A percentile compares a stretch with the other conserved stretches of the same genome.
Evolutionary conservation across 768 basidiomycete species (phyloP).

Genomic region (Suillus clintonianus): DNA sequence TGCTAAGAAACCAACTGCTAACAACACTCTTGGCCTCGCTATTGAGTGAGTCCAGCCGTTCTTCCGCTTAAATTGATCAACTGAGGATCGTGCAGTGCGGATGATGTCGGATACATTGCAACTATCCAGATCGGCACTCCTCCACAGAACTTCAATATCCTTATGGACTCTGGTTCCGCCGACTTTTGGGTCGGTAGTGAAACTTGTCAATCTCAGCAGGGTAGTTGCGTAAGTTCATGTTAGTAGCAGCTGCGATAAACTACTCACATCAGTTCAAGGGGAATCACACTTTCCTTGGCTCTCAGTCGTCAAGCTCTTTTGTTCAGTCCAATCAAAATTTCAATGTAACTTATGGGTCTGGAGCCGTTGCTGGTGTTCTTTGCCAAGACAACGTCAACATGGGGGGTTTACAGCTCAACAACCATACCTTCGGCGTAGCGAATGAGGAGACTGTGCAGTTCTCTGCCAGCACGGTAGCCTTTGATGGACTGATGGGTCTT

Average conservation of each 20-base stretch:
- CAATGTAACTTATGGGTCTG: slow-evolving; percentile 69
- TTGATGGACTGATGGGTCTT: slow-evolving; percentile 79
- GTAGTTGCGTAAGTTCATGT: slow-evolving; percentile 40
- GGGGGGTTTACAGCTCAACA: slow-evolving; percentile 57
- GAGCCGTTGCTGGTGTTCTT: slow-evolving; percentile 64
- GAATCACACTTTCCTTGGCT: slow-evolving; percentile 67
- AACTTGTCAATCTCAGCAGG: slow-evolving; percentile 46
- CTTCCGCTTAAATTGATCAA: slow-evolving; percentile 1
- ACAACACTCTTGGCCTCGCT: slow-evolving; percentile 63
- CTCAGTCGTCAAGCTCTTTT: slow-evolving; percentile 63
- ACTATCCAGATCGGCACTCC: slow-evolving; percentile 70
- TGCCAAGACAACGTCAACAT: slow-evolving; percentile 63
- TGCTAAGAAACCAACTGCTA: slow-evolving; percentile 42
- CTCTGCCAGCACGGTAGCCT: slow-evolving; percentile 46
- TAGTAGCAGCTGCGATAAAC: neutral
- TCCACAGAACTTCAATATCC: slow-evolving; percentile 51
- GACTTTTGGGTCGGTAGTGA: slow-evolving; percentile 69
- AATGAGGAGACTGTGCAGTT: slow-evolving; percentile 63
- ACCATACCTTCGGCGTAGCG: slow-evolving; percentile 72
- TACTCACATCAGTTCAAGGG: slow-evolving; percentile 42
- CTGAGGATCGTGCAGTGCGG: slow-evolving; percentile 31
- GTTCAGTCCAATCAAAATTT: slow-evolving; percentile 51
- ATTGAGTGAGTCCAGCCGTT: slow-evolving; percentile 54
- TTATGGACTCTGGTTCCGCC: slow-evolving; percentile 74
- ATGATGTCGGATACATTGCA: slow-evolving; percentile 61